Percentiles rank a stretch among this genome's conserved stretches.
Evolutionary conservation across 2,329 filamentous ascomycete species (phyloP).

Genomic region (Fusarium marasasianum): DNA sequence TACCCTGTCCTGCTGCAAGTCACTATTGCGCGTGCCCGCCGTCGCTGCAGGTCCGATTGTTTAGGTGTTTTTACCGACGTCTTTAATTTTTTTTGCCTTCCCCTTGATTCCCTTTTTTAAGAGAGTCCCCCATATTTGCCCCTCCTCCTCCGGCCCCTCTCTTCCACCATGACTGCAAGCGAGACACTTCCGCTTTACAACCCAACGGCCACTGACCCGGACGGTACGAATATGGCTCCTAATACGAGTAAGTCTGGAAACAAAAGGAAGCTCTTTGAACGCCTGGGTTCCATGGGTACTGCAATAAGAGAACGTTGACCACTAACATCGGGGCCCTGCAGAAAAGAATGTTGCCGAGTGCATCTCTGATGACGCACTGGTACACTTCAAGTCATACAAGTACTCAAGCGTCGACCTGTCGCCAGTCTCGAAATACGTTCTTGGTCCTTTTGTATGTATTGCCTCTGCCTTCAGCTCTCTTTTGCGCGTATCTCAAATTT

Average conservation of each 20-base stretch:
- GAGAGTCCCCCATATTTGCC: conserved; percentile 34
- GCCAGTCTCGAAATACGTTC: conserved; percentile 89
- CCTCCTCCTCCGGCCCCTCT: conserved; percentile 40
- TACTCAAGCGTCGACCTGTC: conserved; percentile 98
- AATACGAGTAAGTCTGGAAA: conserved; percentile 45
- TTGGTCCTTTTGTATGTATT: conserved; percentile 87
- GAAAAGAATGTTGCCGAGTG: conserved; percentile 71
- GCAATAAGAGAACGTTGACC: neutral
- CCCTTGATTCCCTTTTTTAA: conserved; percentile 31
- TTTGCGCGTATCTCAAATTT: conserved; percentile 7
- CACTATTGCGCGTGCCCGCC: conserved; percentile 9
- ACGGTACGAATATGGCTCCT: conserved; percentile 46
- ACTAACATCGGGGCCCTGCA: conserved; percentile 25
- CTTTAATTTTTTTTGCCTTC: conserved; percentile 3
- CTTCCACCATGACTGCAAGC: conserved; percentile 44
- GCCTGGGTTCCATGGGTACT: neutral
- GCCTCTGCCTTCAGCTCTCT: neutral
- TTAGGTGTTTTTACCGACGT: conserved; percentile 18
- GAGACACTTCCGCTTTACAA: conserved; percentile 48
- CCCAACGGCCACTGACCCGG: conserved; percentile 39
- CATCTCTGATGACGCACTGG: conserved; percentile 88
- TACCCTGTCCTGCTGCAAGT: conserved; percentile 10
- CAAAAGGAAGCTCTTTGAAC: neutral
- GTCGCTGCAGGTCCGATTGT: conserved; percentile 23
- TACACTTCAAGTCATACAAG: conserved; percentile 94